A percentile compares a stretch with the other conserved stretches of the same genome.
Evolutionary conservation across 371 early-diverging fungal species (phyloP).

Genomic region (Mucor velutinosus): DNA sequence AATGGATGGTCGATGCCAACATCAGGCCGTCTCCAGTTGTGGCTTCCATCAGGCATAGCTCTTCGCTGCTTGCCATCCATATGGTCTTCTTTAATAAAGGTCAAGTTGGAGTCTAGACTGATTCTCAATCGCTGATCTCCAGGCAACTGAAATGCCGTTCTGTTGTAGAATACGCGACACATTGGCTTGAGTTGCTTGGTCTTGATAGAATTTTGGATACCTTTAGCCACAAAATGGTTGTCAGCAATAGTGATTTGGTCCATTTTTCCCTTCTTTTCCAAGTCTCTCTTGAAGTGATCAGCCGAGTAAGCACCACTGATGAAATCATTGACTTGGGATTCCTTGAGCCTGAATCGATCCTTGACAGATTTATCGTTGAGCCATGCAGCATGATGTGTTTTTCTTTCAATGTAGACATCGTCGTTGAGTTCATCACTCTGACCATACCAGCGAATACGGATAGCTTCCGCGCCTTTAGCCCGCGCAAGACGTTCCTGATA

Average conservation of each 20-base stretch:
- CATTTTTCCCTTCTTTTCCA: conserved; percentile 73
- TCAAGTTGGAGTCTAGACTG: conserved; percentile 95
- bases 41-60: conserved; percentile 42
- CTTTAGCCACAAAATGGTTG: conserved; percentile 73
- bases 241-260: conserved; percentile 69
- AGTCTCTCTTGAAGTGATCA: conserved; percentile 57
- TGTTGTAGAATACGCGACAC: conserved; percentile 95
- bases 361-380: conserved; percentile 93
- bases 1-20: conserved; percentile 93
- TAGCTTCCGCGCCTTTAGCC: conserved; percentile 90
- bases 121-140: conserved; percentile 97
- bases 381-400: conserved; percentile 97
- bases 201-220: conserved; percentile 79
- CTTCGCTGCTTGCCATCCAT: conserved; percentile 50
- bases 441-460: conserved; percentile 86
- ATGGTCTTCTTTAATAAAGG: conserved; percentile 96
- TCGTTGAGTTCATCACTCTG: conserved; percentile 25
- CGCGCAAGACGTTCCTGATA: conserved; percentile 92
- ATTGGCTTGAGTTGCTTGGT: conserved; percentile 81
- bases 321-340: conserved; percentile 85
- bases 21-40: conserved; percentile 92
- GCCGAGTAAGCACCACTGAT: conserved; percentile 80
- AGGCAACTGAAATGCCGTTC: conserved; percentile 99
- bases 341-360: conserved; percentile 91
- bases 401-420: conserved; percentile 93